These are phyloP conservation scores for Lenzites betulinus DNA, from an alignment of 768 basidiomycete species.

Conservation along the genomic window DNA sequence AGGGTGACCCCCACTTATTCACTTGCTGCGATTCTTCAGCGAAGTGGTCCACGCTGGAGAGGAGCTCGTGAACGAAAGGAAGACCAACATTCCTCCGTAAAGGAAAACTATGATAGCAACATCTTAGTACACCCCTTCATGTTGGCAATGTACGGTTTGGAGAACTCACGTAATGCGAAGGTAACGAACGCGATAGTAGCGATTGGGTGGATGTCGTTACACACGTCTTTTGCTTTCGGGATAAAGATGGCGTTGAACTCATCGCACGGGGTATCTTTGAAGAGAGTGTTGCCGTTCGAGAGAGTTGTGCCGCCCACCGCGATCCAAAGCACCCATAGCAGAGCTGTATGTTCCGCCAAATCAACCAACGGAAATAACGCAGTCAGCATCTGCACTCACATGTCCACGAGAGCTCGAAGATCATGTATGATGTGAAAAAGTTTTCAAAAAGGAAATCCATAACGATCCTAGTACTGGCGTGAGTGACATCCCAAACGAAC, in stretches of 20 bases:
- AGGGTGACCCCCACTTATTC: not conserved
- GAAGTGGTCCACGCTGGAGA: not conserved
- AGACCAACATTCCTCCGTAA: not conserved
- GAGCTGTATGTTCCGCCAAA: not conserved
- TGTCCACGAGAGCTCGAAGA: not conserved
- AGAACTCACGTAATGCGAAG: not conserved
- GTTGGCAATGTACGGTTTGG: not conserved
- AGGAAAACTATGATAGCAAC: not conserved
- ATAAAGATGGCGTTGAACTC: not conserved
- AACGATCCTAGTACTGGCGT: not conserved
- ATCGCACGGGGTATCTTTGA: not conserved
- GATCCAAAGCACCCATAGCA: not conserved
- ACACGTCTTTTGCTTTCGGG: not conserved
- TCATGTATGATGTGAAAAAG: not conserved
- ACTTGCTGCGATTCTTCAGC: conserved; percentile 1
- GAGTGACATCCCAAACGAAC: not conserved
- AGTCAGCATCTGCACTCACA: not conserved
- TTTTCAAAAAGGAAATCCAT: not conserved
- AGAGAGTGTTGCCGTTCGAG: not conserved
- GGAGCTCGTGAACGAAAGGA: not conserved
- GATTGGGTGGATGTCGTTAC: not conserved
- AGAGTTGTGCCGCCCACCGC: not conserved
- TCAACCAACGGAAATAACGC: not conserved
- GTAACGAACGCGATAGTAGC: not conserved
- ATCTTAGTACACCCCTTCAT: not conserved